Base-by-base conservation (phyloP, 805 yeast species). In the Kuraishia cidri region DNA sequence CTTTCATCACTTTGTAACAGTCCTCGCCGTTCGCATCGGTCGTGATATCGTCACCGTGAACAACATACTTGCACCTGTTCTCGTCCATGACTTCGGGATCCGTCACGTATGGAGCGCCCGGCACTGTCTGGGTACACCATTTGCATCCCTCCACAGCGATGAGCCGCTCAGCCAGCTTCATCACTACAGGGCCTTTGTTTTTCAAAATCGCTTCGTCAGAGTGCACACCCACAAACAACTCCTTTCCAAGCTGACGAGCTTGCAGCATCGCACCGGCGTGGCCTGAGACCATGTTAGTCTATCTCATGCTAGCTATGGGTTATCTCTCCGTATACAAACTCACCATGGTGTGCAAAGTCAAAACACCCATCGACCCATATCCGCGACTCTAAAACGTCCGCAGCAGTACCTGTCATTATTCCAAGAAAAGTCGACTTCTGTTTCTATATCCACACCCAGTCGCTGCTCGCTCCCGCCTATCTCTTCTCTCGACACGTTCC, bases 331-430 rank as follows among this genome's bases (percentile, higher is more conserved):
- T n/a, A n/a, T n/a, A n/a, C 7, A 20, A 14, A 60, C 72, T 36
- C 56, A 55, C 94, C 97, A 50, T 92, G 97, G 54, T 92, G 98
- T 26, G 95, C 85, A 60, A 92, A 92, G 56, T 92, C 98, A 58
- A 92, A 92, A 53, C 98, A 92, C 0, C 98, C 98, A 54, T 92
- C 98, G 19, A 92, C 75, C 98, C 98, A 92, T 38, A 90, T 80
- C 32, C 80, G 59, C 31, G 63, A 47, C 24, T 66, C 37, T 22
- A 40, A 10, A 28, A 23, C 23, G 9, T 20, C 23, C 23, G 7
- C 9, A 20, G 10, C 23, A n/a, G n/a, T n/a, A n/a, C n/a, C n/a
- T n/a, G n/a, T n/a, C n/a, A n/a, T n/a, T n/a, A n/a, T n/a, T n/a
- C n/a, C n/a, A n/a, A n/a, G n/a, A n/a, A n/a, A n/a, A n/a, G n/a